phyloP scores from a whole-genome alignment of 176 grass and related monocot species.

The Eragrostis nindensis region DNA sequence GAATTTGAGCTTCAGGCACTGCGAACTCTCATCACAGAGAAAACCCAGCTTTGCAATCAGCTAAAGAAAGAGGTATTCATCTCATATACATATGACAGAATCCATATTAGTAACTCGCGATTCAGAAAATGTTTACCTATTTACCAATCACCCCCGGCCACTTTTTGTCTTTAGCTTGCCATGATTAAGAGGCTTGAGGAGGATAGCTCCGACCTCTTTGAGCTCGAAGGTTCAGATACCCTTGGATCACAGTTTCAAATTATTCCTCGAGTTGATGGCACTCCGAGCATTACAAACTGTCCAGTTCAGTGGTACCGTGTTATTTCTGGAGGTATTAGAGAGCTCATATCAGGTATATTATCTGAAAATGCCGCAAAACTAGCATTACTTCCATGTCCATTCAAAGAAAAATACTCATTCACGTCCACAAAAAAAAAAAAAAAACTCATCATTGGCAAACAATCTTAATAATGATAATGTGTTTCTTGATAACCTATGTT shows the following conservation, averaged over 20 bases:
- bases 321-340: conserved; percentile 61
- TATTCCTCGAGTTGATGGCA: conserved; percentile 64
- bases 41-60: conserved; percentile 85
- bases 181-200: conserved; percentile 84
- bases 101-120: conserved; percentile 14
- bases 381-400: conserved; percentile 1
- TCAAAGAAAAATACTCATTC: conserved; percentile 1
- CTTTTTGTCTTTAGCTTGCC: conserved; percentile 65
- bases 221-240: conserved; percentile 78
- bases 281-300: conserved; percentile 58
- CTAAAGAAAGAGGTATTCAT: conserved; percentile 85
- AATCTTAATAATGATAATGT: neutral
- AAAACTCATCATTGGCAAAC: neutral
- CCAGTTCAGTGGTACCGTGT: conserved; percentile 82
- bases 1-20: conserved; percentile 86
- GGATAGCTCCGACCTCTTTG: conserved; percentile 61
- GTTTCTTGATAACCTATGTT: conserved; percentile 19
- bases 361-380: neutral
- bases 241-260: conserved; percentile 80
- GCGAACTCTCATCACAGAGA: conserved; percentile 69
- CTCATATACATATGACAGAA: conserved; percentile 5
- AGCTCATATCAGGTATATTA: conserved; percentile 72
- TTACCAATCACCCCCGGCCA: neutral
- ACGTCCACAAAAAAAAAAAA: too few relatives aligned
- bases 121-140: conserved; percentile 30